A percentile compares a stretch with the other conserved stretches of the same genome.
These are phyloP conservation scores for Phylloboletellus chloephorus DNA, from an alignment of 1,284 basidiomycete genomes.

Conservation along the genomic window DNA sequence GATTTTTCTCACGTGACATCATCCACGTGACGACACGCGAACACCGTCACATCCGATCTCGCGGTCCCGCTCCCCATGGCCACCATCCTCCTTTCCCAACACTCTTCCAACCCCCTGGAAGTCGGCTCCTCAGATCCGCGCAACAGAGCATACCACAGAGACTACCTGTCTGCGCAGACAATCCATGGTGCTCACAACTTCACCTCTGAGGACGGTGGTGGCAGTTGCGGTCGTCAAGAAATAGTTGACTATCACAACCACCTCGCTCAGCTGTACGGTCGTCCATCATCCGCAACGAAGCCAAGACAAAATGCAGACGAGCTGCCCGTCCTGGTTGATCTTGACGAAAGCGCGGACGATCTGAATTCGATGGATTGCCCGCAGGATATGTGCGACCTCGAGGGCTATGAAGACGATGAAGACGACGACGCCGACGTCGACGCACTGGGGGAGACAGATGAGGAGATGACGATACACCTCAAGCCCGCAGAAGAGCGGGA, in stretches of 20 bases:
- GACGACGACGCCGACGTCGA: slow-evolving; percentile 32
- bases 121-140: slow-evolving; percentile 57
- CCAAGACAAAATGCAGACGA: slow-evolving; percentile 20
- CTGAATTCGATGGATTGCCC: slow-evolving; percentile 35
- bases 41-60: too few relatives aligned
- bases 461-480: slow-evolving; percentile 50
- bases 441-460: slow-evolving; percentile 43
- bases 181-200: slow-evolving; percentile 24
- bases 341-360: slow-evolving; percentile 52
- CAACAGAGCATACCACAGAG: slow-evolving; percentile 43
- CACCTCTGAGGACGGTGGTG: slow-evolving; percentile 39
- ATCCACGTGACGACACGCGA: slow-evolving; percentile 4
- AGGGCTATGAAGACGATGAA: slow-evolving; percentile 36
- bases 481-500: slow-evolving; percentile 66
- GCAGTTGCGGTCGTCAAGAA: slow-evolving; percentile 32
- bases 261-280: slow-evolving; percentile 35
- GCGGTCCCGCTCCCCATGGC: slow-evolving; percentile 18
- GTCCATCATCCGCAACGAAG: slow-evolving; percentile 19
- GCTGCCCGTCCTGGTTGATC: slow-evolving; percentile 35
- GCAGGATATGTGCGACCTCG: slow-evolving; percentile 31
- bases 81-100: slow-evolving; percentile 53
- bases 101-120: slow-evolving; percentile 75
- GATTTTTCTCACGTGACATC: not conserved
- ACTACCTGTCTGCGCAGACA: slow-evolving; percentile 34
- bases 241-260: slow-evolving; percentile 51